Conservation (phyloP, 2,329 filamentous ascomycete genomes). For the Epichloe coenophiala region DNA sequence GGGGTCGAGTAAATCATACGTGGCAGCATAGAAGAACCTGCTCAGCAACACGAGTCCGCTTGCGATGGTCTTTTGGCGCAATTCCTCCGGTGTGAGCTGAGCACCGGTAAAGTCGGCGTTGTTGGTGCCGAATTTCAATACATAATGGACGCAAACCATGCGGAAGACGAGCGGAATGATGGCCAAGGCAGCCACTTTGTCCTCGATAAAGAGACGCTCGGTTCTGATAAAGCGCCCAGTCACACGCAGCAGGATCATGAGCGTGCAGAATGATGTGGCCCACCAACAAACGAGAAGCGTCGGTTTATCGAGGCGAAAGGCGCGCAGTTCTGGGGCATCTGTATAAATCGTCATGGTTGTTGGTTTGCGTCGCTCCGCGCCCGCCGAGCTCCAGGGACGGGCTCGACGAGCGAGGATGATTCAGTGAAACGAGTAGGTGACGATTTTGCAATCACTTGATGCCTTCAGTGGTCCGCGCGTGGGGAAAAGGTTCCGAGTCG, state of each 20-base stretch:
- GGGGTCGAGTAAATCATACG: slow-evolving; percentile 44
- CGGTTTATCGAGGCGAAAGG: slow-evolving; percentile 57
- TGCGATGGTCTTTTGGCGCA: slow-evolving; percentile 56
- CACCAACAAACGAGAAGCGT: slow-evolving; percentile 93
- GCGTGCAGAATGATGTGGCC: slow-evolving; percentile 70
- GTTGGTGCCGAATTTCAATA: slow-evolving; percentile 84
- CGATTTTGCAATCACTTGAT: neutral
- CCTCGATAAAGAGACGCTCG: slow-evolving; percentile 75
- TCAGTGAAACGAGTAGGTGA: neutral
- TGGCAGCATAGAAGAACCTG: slow-evolving; percentile 76
- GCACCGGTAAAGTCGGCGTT: slow-evolving; percentile 52
- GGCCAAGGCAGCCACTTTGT: slow-evolving; percentile 71
- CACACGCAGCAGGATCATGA: slow-evolving; percentile 74
- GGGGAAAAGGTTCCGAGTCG: neutral
- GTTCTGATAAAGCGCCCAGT: slow-evolving; percentile 74
- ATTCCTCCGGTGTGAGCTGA: slow-evolving; percentile 38
- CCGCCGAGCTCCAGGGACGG: slow-evolving; percentile 45
- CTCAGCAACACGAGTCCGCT: slow-evolving; percentile 71
- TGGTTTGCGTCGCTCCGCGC: slow-evolving; percentile 30
- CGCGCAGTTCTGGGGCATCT: slow-evolving; percentile 32
- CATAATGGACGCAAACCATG: slow-evolving; percentile 77
- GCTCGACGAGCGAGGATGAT: slow-evolving; percentile 40
- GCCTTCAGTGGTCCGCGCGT: neutral
- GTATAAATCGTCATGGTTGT: slow-evolving; percentile 45
- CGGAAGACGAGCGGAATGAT: slow-evolving; percentile 69